Evolutionary conservation across 2,329 filamentous ascomycete species (phyloP).

Genomic region (Pseudogymnoascus sp.): DNA sequence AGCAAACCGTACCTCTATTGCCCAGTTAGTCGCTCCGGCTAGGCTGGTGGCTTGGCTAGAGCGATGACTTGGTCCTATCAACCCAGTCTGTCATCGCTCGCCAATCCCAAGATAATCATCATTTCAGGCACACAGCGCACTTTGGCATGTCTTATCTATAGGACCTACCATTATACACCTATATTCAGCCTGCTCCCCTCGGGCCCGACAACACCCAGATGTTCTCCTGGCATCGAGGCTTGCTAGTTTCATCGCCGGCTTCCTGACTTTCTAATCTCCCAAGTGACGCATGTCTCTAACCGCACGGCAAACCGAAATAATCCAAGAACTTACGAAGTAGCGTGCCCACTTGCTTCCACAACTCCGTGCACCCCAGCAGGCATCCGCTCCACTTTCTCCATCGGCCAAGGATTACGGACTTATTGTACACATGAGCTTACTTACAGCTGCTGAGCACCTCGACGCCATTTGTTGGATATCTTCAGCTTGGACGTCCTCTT

Average conservation of each 20-base stretch:
- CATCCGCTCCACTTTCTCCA: constrained; percentile 8
- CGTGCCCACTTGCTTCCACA: constrained; percentile 8
- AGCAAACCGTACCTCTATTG: not conserved
- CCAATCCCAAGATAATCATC: constrained; percentile 6
- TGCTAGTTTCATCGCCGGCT: not conserved
- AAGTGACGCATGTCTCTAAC: constrained; percentile 9
- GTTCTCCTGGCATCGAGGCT: not conserved
- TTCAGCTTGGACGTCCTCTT: not conserved
- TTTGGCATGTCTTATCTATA: not conserved
- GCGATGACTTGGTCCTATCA: constrained; percentile 6
- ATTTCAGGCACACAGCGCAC: constrained; percentile 3
- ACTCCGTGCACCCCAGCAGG: constrained; percentile 5
- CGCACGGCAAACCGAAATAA: constrained; percentile 5
- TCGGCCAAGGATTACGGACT: constrained; percentile 7
- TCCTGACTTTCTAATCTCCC: not conserved
- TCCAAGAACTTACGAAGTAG: constrained; percentile 7
- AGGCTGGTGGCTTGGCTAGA: constrained; percentile 6
- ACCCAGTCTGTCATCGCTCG: constrained; percentile 6
- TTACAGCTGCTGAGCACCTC: constrained; percentile 1
- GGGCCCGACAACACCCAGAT: not conserved
- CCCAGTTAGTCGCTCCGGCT: constrained; percentile 1
- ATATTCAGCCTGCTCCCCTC: not conserved
- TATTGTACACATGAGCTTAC: constrained; percentile 9
- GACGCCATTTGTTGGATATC: constrained; percentile 7
- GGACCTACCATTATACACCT: not conserved